Evolutionary conservation across 192 early-diverging fungal species (phyloP), one percentile per base, ranked within the genome.

Genomic region (Coemansia sp.): DNA sequence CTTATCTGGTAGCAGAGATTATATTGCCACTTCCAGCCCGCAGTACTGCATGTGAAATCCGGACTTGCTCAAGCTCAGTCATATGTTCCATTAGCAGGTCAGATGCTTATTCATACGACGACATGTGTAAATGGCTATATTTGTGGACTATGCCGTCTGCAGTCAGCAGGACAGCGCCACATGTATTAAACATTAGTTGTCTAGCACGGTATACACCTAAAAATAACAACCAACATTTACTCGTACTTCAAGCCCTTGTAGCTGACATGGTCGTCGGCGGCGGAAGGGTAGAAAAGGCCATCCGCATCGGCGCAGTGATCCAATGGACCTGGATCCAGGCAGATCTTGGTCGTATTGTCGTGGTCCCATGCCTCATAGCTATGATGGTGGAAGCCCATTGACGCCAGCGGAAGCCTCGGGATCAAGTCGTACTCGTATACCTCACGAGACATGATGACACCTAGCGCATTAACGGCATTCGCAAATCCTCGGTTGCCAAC

Each of bases 381-480:
- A 27, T 78, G 64, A n/a, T 85, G 84, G 24, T 49, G 57, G 47
- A 76, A 85, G 13, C 68, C 84, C 52, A 80, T 63, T 0, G 66
- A 22, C 52, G 31, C 36, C 5, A 65, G 65, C 31, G 78, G 83
- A 18, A 85, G 3, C 3, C 70, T 75, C 4, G 77, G 62, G 5
- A 73, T 77, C 51, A 77, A 42, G 33, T 86, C 85, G 29, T 75
- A 71, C 34, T 82, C 71, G 51, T 82, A 76, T 16, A 84, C 79
- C 9, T 73, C 67, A 16, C 77, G 76, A n/a, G 68, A 74, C 51
- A 71, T 75, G 22, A 59, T 66, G 31, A 80, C 46, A 5, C 49
- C 24, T 24, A 81, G 60, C 1, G 55, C 55, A 31, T 75, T 66
- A n/a, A 84, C 67, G 0, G 75, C 72, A 20, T 70, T 36, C 20